Evolutionary conservation across 805 yeast species (phyloP), one percentile per base, ranked within the genome.

Genomic region (Maudiozyma pseudohumilis): DNA sequence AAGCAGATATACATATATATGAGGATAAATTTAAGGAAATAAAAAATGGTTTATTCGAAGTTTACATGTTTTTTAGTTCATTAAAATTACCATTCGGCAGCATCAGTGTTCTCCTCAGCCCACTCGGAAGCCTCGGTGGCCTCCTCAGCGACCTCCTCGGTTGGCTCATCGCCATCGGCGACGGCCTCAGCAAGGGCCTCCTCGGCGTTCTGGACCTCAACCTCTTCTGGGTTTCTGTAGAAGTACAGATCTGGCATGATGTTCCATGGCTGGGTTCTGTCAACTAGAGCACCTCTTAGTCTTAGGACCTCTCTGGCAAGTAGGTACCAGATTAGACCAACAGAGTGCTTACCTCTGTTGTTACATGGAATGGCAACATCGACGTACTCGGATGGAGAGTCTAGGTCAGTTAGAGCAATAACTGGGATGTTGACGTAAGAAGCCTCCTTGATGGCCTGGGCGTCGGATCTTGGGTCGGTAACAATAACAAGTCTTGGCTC

Each of bases 201-300:
- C 63, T 76, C 83, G 57, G 74, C 75, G 58, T 69, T 74, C 56
- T 71, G 76, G 62, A 69, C 70, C 74, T 86, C 95, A 70, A 83
- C 82, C 75, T 92, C 99, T 77, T 89, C 97, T 66, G 99, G 98
- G 77, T 92, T 96, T 81, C 99, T 92, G 96, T 92, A 92, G 88
- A 92, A 92, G 88, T 88, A 92, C 71, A 92, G 80, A 77, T 92
- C 99, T 70, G 97, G 97, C 98, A 92, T 92, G 68, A 92, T 92
- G 59, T 94, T 74, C 99, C 99, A 92, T 70, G 83, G 80, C 70
- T 92, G 85, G 58, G 83, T 66, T 80, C 99, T 87, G 85, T 84
- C 82, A 66, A 94, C 87, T 59, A 92, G 72, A 66, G 87, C 80
- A 67, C 99, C 98, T 77, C 96, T 84, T 72, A 92, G 81, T 77